A percentile compares a stretch with the other conserved stretches of the same genome.
Conservation (phyloP, 257 asterid species). For the Nicotiana undulata region DNA sequence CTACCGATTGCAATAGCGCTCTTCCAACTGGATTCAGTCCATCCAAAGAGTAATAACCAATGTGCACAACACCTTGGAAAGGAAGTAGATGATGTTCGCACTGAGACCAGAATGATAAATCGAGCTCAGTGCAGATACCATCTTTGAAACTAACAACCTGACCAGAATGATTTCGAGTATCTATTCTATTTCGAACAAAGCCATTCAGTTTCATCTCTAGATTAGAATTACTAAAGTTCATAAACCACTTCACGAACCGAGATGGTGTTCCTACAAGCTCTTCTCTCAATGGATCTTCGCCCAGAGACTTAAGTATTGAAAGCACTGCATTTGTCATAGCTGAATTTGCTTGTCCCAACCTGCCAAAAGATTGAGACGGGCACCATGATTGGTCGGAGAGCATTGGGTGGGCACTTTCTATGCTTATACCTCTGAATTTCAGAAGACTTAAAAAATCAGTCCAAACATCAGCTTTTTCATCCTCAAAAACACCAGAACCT, state of each 20-base stretch:
- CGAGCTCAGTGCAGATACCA: slow-evolving; percentile 48
- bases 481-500: slow-evolving; percentile 72
- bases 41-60: slow-evolving; percentile 53
- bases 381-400: slow-evolving; percentile 53
- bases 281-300: slow-evolving; percentile 72
- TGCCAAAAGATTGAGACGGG: slow-evolving; percentile 34
- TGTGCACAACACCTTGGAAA: slow-evolving; percentile 67
- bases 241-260: slow-evolving; percentile 66
- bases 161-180: slow-evolving; percentile 21
- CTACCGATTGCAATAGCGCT: slow-evolving; percentile 60
- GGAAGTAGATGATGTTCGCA: slow-evolving; percentile 97
- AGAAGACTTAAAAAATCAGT: slow-evolving; percentile 64
- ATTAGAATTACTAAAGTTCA: slow-evolving; percentile 53
- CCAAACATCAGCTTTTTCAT: slow-evolving; percentile 52
- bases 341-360: slow-evolving; percentile 29
- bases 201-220: slow-evolving; percentile 56
- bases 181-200: slow-evolving; percentile 26
- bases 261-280: slow-evolving; percentile 76
- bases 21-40: slow-evolving; percentile 34
- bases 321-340: slow-evolving; percentile 50
- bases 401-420: slow-evolving; percentile 4
- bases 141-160: slow-evolving; percentile 21
- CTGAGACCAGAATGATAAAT: slow-evolving; percentile 69
- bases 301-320: slow-evolving; percentile 56
- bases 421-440: slow-evolving; percentile 44